Conservation (phyloP, 1,139 yeast species). For the Yamadazyma diospyri region DNA sequence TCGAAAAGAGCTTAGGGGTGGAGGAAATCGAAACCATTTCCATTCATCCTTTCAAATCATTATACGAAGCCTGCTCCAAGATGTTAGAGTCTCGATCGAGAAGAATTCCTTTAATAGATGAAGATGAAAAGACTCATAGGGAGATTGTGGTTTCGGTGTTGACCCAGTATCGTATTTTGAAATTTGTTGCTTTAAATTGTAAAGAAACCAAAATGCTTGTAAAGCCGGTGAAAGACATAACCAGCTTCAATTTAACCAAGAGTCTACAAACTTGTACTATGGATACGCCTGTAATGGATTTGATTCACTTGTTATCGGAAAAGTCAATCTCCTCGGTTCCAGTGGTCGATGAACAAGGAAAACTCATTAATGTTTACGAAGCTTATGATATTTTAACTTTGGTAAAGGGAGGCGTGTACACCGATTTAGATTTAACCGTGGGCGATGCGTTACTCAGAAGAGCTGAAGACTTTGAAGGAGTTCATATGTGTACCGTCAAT, state of each 20-base stretch:
- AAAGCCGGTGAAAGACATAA: constrained; percentile 68
- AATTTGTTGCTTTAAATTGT: constrained; percentile 94
- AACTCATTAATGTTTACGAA: constrained; percentile 86
- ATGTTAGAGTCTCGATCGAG: constrained; percentile 90
- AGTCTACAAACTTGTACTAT: constrained; percentile 77
- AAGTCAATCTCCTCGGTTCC: constrained; percentile 90
- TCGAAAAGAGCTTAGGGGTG: constrained; percentile 85
- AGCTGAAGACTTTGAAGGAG: constrained; percentile 97
- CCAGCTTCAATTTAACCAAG: constrained; percentile 55
- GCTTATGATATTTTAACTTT: constrained; percentile 92
- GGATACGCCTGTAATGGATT: constrained; percentile 93
- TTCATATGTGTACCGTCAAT: constrained; percentile 86
- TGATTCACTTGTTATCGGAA: constrained; percentile 75
- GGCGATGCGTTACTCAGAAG: constrained; percentile 96
- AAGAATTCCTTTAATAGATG: constrained; percentile 91
- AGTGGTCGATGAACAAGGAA: constrained; percentile 74
- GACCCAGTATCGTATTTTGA: constrained; percentile 93
- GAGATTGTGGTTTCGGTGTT: constrained; percentile 94
- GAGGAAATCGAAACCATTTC: constrained; percentile 85
- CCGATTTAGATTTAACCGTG: constrained; percentile 85
- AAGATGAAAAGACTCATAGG: constrained; percentile 87
- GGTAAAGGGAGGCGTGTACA: constrained; percentile 91
- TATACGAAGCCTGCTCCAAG: constrained; percentile 90
- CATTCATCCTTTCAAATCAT: constrained; percentile 85
- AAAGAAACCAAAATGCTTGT: constrained; percentile 86